Evolutionary conservation across 805 yeast species (phyloP).

Genomic region (Candida easanensis): DNA sequence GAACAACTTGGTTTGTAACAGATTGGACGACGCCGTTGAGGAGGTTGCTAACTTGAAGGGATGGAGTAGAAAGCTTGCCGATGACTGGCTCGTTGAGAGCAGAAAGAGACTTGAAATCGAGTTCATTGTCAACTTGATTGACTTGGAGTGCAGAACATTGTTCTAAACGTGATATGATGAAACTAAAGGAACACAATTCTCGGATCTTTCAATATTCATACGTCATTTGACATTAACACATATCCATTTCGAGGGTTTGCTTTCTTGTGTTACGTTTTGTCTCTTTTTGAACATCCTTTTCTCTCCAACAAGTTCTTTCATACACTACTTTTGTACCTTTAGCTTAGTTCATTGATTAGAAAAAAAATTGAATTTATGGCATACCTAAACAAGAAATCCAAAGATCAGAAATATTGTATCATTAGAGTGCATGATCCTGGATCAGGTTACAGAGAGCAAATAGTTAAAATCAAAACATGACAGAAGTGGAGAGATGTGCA

Average conservation of each 20-base stretch:
- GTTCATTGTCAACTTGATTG: conserved; percentile 68
- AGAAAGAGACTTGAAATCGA: conserved; percentile 88
- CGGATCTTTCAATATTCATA: not conserved
- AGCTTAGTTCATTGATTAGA: not conserved
- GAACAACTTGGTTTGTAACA: conserved; percentile 67
- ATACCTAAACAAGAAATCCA: too few species aligned
- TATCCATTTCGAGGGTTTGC: not conserved
- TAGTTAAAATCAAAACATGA: not conserved
- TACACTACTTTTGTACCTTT: not conserved
- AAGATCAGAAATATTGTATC: too few species aligned
- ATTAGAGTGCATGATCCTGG: not conserved
- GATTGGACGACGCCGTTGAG: conserved; percentile 85
- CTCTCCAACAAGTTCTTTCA: not conserved
- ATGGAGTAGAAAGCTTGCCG: conserved; percentile 86
- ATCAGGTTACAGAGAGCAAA: not conserved
- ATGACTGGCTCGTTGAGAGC: conserved; percentile 88
- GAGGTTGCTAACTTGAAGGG: conserved; percentile 89
- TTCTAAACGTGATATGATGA: conserved; percentile 21
- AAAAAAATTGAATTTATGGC: conserved; percentile 1
- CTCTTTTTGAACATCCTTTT: not conserved
- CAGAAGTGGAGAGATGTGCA: not conserved
- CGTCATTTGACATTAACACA: not conserved
- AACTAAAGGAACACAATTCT: not conserved
- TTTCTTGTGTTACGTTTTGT: too few species aligned
- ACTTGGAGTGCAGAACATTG: conserved; percentile 56